Evolutionary conservation across 257 asterid species (phyloP), one percentile per base, ranked within the genome.

Genomic region (Solanum commersonii): DNA sequence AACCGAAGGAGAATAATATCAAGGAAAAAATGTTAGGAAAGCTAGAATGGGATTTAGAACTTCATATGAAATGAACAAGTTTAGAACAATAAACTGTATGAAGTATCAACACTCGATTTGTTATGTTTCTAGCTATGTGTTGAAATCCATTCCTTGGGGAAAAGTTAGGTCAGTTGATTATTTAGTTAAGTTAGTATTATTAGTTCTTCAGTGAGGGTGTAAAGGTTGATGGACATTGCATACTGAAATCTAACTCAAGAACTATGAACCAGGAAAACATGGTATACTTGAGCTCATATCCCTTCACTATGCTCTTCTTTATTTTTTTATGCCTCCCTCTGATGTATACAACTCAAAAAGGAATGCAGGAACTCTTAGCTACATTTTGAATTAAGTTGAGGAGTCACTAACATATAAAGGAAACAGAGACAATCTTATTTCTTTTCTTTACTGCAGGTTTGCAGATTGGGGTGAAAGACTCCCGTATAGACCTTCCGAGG

Each of bases 401-500:
- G 85, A 79, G 70, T 82, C 44, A 31, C 4, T 10, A 31, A 49
- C 86, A 49, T 31, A 11, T 29, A 18, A 82, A 14, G 29, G 70
- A 9, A 49, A 16, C 2, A 82, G 34, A 49, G 67, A 67, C 22
- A 23, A 68, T 67, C 52, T 44, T 52, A 29, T 27, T 33, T 72
- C 42, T 84, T 89, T 49, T 84, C 76, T 89, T 88, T 31, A 27
- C 63, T 88, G 65, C 90, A 96, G 99, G 99, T 96, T 90, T 90
- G 93, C 98, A 34, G 87, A 91, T 86, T 96, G 98, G 98, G 99
- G 99, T 44, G 98, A 91, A 84, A 89, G 95, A 92, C 87, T 96
- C 87, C 99, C 99, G 59, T 95, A 92, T 88, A 94, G 99, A 81
- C 98, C 99, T 42, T 91, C 92, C 72, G 96, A 95, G 91, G 99